Base-by-base conservation (phyloP, 192 early-diverging fungal genomes). In the Phlyctochytrium planicorne region DNA sequence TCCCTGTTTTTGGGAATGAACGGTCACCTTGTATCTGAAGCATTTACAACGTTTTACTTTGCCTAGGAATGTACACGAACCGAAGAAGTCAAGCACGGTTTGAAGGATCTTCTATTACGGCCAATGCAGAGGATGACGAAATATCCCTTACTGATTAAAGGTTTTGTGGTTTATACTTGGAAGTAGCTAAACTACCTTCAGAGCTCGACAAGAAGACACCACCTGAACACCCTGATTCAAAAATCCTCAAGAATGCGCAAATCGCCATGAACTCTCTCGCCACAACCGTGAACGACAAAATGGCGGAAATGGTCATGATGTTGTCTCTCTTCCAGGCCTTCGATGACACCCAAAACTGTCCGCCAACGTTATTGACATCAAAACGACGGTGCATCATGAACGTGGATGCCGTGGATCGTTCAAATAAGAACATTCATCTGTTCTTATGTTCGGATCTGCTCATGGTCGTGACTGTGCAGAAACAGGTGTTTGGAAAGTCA, bases 331-430 rank as follows among this genome's bases (percentile, higher is more conserved):
- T 87, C 64, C 69, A 81, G 24, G 84, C 82, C 3, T 78, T 76
- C 36, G 71, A 78, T 33, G 72, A 76, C 33, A 87, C 84, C 23
- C 74, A 75, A 59, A 74, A 83, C 62, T 87, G 85, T 53, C 85
- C 85, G 0, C 70, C 84, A 6, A 77, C 63, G 1, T 50, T 87
- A 14, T 80, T 87, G 55, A 70, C 62, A 2, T 62, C 66, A 34
- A 72, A 71, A 16, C 71, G 85, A 3, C 72, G 82, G 36, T 68
- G 82, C 29, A 65, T 87, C 31, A n/a, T 80, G 12, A 59, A 67
- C 12, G 71, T 75, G 29, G 85, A 87, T 32, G 85, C 72, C 2
- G 53, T 80, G 20, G 76, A 81, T 50, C 29, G 47, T 0, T 34
- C 65, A 2, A 62, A 62, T 10, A 63, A 33, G 6, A 67, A 66